phyloP scores from a whole-genome alignment of 2,329 filamentous ascomycete species.

The Diaporthe citrichinensis region DNA sequence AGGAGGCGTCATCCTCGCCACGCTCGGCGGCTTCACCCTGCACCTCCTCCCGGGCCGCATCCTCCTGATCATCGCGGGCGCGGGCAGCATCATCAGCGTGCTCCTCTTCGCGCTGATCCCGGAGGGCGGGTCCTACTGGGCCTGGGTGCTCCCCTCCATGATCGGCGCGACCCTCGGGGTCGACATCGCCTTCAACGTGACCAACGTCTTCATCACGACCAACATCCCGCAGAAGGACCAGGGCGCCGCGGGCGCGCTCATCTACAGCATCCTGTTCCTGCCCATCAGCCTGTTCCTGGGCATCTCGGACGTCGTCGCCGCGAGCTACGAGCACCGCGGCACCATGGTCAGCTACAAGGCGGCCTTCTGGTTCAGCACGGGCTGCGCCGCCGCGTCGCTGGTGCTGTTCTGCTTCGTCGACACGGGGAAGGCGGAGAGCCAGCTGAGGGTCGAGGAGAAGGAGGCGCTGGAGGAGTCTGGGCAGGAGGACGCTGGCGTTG shows the following conservation, averaged over 20 bases:
- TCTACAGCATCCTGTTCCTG: constrained; percentile 79
- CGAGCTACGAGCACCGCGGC: constrained; percentile 53
- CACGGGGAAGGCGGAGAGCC: constrained; percentile 68
- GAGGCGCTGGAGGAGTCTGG: constrained; percentile 52
- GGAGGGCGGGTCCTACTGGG: constrained; percentile 76
- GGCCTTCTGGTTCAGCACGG: constrained; percentile 77
- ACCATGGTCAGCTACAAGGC: constrained; percentile 70
- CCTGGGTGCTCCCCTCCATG: constrained; percentile 80
- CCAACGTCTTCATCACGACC: constrained; percentile 84
- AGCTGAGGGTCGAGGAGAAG: constrained; percentile 71
- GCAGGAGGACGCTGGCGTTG: constrained; percentile 49
- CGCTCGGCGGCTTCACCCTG: constrained; percentile 75
- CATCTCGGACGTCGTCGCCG: constrained; percentile 74
- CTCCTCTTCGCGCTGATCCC: constrained; percentile 77
- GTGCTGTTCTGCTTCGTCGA: constrained; percentile 69
- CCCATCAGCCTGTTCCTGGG: constrained; percentile 81
- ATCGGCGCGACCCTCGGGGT: constrained; percentile 78
- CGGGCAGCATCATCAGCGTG: constrained; percentile 70
- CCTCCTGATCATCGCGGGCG: constrained; percentile 72
- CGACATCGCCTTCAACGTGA: constrained; percentile 82
- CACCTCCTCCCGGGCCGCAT: constrained; percentile 75
- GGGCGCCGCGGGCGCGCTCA: constrained; percentile 78
- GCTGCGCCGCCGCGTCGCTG: constrained; percentile 65
- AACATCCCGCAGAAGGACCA: constrained; percentile 76
- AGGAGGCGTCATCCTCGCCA: constrained; percentile 76